Base-by-base conservation (phyloP, 371 early-diverging fungal species). In the Lichtheimia ramosa region DNA sequence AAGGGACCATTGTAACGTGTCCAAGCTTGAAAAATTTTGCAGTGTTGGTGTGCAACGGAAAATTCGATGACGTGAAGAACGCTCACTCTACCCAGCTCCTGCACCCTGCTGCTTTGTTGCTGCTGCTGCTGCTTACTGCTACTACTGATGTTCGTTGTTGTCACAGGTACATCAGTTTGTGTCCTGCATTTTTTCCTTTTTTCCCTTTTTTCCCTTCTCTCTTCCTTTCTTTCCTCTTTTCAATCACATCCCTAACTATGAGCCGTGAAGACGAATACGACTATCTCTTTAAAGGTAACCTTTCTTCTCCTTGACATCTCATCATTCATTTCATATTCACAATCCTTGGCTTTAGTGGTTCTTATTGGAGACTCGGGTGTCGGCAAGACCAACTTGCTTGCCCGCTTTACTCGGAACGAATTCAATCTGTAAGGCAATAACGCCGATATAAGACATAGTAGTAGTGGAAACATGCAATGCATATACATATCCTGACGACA, bases 331-430 rank as follows among this genome's bases (percentile, higher is more conserved):
- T 34, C 10, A 8, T 34, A 8, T 34, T 34, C 34, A 34, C 34
- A 34, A 8, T 6, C 10, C 10, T 34, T 43, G 10, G 34, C 8
- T 34, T 34, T 62, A 94, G 98, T 99, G 76, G 99, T 99, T 12
- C 85, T 99, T 58, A 99, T 99, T 82, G 99, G 99, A 53, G 99
- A 99, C 77, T 97, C 99, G 14, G 97, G 99, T 41, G 99, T 99
- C 65, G 99, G 99, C 61, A 99, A 99, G 79, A 98, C 99, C 68
- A 99, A 99, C 79, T 90, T 99, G 27, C 89, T 99, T 58, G 90
- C 95, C 61, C 90, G 98, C 64, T 98, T 99, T 74, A 98, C 99
- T 21, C 89, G 96, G 60, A 95, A 98, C 76, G 97, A 97, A 77
- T 99, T 99, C 82, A 93, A 92, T 74, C 77, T 96, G 63, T 34